phyloP scores from a whole-genome alignment of 345 rosid genomes.

The Physaria fendleri region DNA sequence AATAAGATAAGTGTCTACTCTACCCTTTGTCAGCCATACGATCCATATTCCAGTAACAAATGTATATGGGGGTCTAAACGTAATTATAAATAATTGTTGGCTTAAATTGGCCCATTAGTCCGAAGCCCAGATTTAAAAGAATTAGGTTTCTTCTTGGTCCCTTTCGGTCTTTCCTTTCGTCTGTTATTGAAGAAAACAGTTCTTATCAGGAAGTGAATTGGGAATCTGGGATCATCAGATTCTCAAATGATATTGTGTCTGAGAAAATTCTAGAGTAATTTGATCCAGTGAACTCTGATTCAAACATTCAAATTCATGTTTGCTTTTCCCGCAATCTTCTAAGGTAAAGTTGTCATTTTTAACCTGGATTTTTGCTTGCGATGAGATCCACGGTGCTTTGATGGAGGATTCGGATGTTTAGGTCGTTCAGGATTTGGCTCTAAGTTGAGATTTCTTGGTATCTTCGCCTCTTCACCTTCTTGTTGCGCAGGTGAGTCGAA shows the following conservation, averaged over 20 bases:
- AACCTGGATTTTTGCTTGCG: neutral
- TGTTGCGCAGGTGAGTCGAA: neutral
- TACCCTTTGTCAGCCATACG: neutral
- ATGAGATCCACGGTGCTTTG: neutral
- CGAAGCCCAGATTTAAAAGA: neutral
- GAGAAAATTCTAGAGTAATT: no score
- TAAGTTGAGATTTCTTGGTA: neutral
- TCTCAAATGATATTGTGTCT: no score
- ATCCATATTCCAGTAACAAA: neutral
- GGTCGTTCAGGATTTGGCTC: neutral
- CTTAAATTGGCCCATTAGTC: neutral
- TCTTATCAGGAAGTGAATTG: neutral
- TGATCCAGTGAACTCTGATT: no score
- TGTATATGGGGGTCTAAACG: neutral
- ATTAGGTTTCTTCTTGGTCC: neutral
- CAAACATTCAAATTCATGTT: neutral
- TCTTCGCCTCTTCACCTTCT: neutral
- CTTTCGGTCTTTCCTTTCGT: neutral
- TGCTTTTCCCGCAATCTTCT: neutral
- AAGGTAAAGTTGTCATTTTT: neutral
- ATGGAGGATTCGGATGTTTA: neutral
- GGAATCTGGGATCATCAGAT: no score
- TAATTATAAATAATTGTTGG: neutral
- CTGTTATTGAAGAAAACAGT: neutral
- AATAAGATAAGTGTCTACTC: conserved; percentile 4